Percentiles rank a stretch among this genome's conserved stretches.
phyloP scores from a whole-genome alignment of 306 rosid species.

The Cyamopsis tetragonoloba region DNA sequence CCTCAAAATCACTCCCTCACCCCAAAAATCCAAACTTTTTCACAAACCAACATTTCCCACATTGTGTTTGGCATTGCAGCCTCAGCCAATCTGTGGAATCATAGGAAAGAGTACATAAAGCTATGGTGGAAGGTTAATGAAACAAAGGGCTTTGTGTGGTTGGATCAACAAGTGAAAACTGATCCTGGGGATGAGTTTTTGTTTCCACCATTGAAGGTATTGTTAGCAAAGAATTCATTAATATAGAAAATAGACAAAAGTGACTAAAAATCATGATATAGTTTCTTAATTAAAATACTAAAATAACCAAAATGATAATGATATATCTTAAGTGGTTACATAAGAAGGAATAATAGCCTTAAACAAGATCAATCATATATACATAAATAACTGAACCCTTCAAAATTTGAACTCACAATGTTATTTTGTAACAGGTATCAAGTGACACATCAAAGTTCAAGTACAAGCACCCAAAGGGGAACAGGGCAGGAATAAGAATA shows the following conservation, averaged over 20 bases:
- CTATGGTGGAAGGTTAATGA: slow-evolving; percentile 58
- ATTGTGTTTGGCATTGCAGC: slow-evolving; percentile 68
- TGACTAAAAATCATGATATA: too few species aligned
- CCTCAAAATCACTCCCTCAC: background rate
- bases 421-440: too few species aligned
- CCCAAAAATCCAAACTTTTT: background rate
- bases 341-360: too few species aligned
- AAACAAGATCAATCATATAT: too few species aligned
- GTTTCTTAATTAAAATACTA: too few species aligned
- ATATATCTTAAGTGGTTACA: too few species aligned
- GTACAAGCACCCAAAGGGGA: slow-evolving; percentile 37
- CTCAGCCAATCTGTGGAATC: slow-evolving; percentile 49
- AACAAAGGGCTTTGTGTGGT: slow-evolving; percentile 61
- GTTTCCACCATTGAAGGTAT: slow-evolving; percentile 37
- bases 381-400: too few species aligned
- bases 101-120: slow-evolving; percentile 57
- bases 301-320: too few species aligned
- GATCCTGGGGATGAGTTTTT: slow-evolving; percentile 1
- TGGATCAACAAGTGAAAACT: slow-evolving; percentile 38
- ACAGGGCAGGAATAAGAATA: slow-evolving; percentile 46
- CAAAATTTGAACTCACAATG: too few species aligned
- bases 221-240: too few species aligned
- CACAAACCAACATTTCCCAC: slow-evolving; percentile 53
- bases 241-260: too few species aligned
- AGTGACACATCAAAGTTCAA: slow-evolving; percentile 38